Base-by-base conservation (phyloP, 129 eudicot genomes). In the Chrysanthemum lavandulifolium region DNA sequence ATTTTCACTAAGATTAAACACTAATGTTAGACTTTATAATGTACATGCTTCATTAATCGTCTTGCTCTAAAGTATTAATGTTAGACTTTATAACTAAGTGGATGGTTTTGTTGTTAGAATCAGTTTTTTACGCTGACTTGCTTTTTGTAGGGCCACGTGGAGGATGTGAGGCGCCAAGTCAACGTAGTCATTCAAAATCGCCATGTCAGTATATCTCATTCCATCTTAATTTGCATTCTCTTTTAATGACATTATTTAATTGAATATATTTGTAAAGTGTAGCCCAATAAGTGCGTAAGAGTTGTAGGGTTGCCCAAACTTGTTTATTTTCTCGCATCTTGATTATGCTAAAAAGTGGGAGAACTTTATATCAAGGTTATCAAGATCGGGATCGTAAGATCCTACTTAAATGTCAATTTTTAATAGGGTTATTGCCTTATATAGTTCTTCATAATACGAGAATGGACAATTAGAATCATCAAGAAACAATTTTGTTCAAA, bases 131-230 rank as follows among this genome's bases (percentile, higher is more conserved):
- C 14, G 66, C 36, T 68, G 40, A 47, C 67, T 85, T 47, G 56
- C 23, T 78, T 73, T 72, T 76, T 74, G 78, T 73, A 92, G 98
- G 98, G 98, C 66, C 91, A 87, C 36, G 68, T 64, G 36, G 68
- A 64, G 51, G 68, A 63, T 63, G 68, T 63, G 15, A 63, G 68
- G 68, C 68, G 95, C 21, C 92, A 87, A 81, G 92, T 93, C 13
- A 79, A 87, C 57, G 98, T 89, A 89, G 88, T 90, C 31, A 88
- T 93, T 74, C 92, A 84, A 59, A 67, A 83, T 63, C 68, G 68
- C 52, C 68, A 64, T 64, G 68, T 64, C 13, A 64, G 68, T 61
- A 64, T 64, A 36, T 36, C 13, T 40, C 13, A 11, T 61, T 21
- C 18, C 66, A 23, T 61, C n/a, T 60, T 23, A 60, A 25, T 63